Base-by-base conservation (phyloP, 495 filamentous ascomycete species). In the Penicillium riverlandense region DNA sequence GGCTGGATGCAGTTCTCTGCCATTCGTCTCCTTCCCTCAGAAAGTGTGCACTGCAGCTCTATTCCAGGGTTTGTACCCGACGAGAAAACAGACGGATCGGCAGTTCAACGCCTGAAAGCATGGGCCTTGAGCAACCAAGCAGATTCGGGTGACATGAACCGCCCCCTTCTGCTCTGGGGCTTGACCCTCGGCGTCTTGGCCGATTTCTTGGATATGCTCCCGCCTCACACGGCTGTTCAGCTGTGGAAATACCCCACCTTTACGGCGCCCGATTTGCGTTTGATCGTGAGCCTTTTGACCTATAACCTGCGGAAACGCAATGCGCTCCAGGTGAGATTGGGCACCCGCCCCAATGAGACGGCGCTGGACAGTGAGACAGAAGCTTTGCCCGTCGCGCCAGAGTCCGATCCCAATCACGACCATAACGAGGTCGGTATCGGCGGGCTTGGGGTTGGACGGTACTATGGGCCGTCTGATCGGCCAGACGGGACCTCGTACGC, bases 171-270 rank as follows among this genome's bases (percentile, higher is more conserved):
- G 4, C 76, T 89, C 1, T 90, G 86, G 86, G 86, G 86, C 0
- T 58, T 90, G 12, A 88, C 86, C 0, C 70, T 88, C 5, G 84
- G 84, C 7, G 75, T 90, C 27, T 49, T 87, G 29, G 76, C 79
- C 22, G 86, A 90, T 60, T 83, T 89, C 48, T 67, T 88, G 33
- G 82, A 88, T 38, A 71, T 84, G 57, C 65, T 87, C 10, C 84
- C 83, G 6, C 77, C 79, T 10, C 69, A 83, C 46, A 78, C 75
- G 28, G 74, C 80, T 1, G 65, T 84, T 6, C 63, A 75, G 35
- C 44, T 84, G 27, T 89, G 83, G 83, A 71, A 71, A 13, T 87
- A 83, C 54, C 86, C 86, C 0, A 87, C 82, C 8, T 89, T 89
- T 56, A 84, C 84, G 2, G 67, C 79, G 6, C 71, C 67, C 32